A percentile compares a stretch with the other conserved stretches of the same genome.
Evolutionary conservation across 2,329 filamentous ascomycete genomes (phyloP).

Genomic region (Hansfordia pulvinata): DNA sequence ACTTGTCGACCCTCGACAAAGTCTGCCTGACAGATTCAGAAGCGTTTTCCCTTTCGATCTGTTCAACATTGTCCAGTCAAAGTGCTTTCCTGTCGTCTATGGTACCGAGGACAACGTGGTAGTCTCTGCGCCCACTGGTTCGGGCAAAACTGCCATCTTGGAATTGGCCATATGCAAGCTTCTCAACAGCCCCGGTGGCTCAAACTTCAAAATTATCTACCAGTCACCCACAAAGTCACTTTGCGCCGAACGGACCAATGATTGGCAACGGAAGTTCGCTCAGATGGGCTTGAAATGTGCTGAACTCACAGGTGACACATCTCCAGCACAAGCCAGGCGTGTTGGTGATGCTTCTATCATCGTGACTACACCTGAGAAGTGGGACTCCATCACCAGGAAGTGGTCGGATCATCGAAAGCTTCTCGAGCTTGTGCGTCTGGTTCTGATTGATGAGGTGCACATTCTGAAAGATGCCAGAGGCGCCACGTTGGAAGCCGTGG

Average conservation of each 20-base stretch:
- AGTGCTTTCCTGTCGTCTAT: conserved; percentile 57
- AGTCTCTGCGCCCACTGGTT: conserved; percentile 69
- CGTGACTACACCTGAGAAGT: conserved; percentile 80
- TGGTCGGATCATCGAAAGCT: conserved; percentile 71
- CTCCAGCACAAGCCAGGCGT: conserved; percentile 47
- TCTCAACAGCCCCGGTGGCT: conserved; percentile 35
- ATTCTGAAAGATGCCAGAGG: conserved; percentile 70
- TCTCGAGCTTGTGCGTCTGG: conserved; percentile 62
- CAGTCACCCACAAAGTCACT: conserved; percentile 76
- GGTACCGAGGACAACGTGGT: conserved; percentile 62
- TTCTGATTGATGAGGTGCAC: conserved; percentile 80
- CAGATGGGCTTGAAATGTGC: conserved; percentile 54
- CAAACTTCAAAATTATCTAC: conserved; percentile 70
- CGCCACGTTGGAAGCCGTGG: conserved; percentile 69
- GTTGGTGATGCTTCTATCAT: conserved; percentile 70
- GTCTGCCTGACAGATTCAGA: conserved; percentile 56
- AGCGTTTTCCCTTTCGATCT: conserved; percentile 58
- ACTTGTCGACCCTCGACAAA: conserved; percentile 27
- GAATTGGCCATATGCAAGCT: conserved; percentile 72
- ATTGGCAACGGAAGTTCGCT: conserved; percentile 67
- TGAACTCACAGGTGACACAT: conserved; percentile 74
- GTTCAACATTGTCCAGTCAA: conserved; percentile 77
- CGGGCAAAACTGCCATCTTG: conserved; percentile 71
- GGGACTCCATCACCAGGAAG: conserved; percentile 79
- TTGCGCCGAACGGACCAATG: conserved; percentile 61